Evolutionary conservation across 2,329 filamentous ascomycete species (phyloP).

Genomic region (Colletotrichum cuscutae): DNA sequence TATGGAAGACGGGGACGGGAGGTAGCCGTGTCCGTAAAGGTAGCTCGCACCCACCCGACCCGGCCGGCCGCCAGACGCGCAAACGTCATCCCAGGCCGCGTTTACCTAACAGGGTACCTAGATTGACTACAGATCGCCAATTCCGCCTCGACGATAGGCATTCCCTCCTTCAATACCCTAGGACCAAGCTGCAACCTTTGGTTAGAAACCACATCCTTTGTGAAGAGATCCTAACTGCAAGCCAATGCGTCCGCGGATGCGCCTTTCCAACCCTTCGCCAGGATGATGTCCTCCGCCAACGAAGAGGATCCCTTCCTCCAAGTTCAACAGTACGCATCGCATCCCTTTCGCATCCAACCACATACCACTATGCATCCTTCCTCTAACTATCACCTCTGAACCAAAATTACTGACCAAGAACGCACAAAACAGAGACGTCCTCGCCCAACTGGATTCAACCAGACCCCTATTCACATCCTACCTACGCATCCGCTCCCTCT

Average conservation of each 20-base stretch:
- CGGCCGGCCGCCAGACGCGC: slow-evolving; percentile 19
- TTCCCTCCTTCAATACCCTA: not conserved
- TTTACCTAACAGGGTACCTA: slow-evolving; percentile 12
- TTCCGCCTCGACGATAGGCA: not conserved
- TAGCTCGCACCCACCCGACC: slow-evolving; percentile 10
- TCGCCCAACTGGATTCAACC: slow-evolving; percentile 81
- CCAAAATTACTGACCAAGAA: not conserved
- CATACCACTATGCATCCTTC: not conserved
- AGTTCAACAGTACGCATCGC: slow-evolving; percentile 69
- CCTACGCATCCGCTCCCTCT: slow-evolving; percentile 91
- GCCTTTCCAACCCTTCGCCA: slow-evolving; percentile 39
- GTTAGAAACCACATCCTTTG: not conserved
- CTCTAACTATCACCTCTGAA: not conserved
- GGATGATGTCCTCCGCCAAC: slow-evolving; percentile 75
- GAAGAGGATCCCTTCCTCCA: slow-evolving; percentile 79
- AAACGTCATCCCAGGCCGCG: slow-evolving; percentile 35
- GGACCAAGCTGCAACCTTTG: not conserved
- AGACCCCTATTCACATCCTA: slow-evolving; percentile 94
- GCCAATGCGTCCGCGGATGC: slow-evolving; percentile 32
- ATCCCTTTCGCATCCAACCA: not conserved
- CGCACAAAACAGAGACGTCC: slow-evolving; percentile 78
- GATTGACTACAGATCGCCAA: slow-evolving; percentile 11
- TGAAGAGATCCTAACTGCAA: not conserved
- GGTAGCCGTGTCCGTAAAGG: not conserved
- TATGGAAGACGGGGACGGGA: slow-evolving; percentile 11